Percentiles rank a stretch among this genome's conserved stretches.
Evolutionary conservation across 768 basidiomycete species (phyloP).

Genomic region (Auricularia sp.): DNA sequence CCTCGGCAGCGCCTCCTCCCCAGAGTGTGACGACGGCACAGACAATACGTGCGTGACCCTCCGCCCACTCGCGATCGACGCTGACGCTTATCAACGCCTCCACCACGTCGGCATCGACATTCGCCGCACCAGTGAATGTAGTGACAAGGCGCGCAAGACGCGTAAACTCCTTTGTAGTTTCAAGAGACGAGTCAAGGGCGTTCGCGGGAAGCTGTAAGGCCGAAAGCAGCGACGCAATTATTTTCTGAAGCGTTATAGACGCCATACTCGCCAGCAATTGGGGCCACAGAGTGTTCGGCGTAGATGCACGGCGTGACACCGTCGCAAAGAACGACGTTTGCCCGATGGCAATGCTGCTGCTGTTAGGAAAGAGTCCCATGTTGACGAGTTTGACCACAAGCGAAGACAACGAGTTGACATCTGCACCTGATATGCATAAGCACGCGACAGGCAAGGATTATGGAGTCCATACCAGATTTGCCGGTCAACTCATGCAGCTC

Average conservation of each 20-base stretch:
- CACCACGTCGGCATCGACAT: neutral
- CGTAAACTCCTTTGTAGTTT: conserved; percentile 34
- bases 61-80: neutral
- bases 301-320: conserved; percentile 32
- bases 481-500: conserved; percentile 45
- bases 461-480: neutral
- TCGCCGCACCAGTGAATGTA: conserved; percentile 38
- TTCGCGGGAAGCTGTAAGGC: conserved; percentile 28
- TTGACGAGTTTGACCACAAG: conserved; percentile 59
- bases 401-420: conserved; percentile 35
- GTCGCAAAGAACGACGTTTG: conserved; percentile 63
- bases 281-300: conserved; percentile 31
- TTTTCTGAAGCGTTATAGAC: conserved; percentile 43
- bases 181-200: conserved; percentile 21
- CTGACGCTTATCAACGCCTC: neutral
- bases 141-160: conserved; percentile 45
- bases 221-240: conserved; percentile 50
- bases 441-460: conserved; percentile 3
- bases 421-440: conserved; percentile 21
- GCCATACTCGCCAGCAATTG: conserved; percentile 35
- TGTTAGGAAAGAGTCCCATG: conserved; percentile 49
- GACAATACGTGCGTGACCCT: conserved; percentile 23
- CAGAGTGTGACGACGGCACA: conserved; percentile 56
- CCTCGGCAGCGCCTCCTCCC: conserved; percentile 10
- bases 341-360: conserved; percentile 23